phyloP scores from a whole-genome alignment of 768 basidiomycete genomes.

The Phaffia australis region DNA sequence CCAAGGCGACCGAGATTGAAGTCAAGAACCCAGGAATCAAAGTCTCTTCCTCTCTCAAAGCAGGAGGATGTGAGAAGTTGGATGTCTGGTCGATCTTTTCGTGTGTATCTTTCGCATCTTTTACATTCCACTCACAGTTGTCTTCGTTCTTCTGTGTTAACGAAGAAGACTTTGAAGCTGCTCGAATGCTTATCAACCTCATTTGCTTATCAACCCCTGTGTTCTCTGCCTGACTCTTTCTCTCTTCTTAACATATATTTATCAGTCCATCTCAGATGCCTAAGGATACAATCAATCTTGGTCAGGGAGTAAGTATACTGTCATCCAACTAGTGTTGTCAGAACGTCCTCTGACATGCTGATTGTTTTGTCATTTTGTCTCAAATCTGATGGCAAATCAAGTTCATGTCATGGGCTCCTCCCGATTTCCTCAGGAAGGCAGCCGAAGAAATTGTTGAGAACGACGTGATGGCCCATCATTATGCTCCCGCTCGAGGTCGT shows the following conservation, averaged over 20 bases:
- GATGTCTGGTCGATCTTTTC: slow-evolving; percentile 79
- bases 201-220: background rate
- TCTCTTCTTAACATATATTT: background rate
- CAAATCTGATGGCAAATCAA: background rate
- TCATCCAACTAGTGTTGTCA: background rate
- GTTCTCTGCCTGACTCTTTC: background rate
- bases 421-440: slow-evolving; percentile 36
- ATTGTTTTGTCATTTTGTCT: background rate
- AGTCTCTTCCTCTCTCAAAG: slow-evolving; percentile 7
- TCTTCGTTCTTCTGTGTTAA: background rate
- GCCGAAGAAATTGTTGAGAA: slow-evolving; percentile 32
- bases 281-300: slow-evolving; percentile 84
- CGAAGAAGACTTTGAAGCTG: background rate
- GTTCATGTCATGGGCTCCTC: slow-evolving; percentile 37
- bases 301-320: slow-evolving; percentile 43
- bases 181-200: background rate
- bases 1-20: too few species aligned
- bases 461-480: slow-evolving; percentile 38
- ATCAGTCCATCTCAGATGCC: slow-evolving; percentile 76
- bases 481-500: slow-evolving; percentile 59
- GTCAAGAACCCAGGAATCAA: too few species aligned
- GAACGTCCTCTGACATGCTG: slow-evolving; percentile 1
- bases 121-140: slow-evolving; percentile 13
- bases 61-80: slow-evolving; percentile 34
- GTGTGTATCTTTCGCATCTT: slow-evolving; percentile 18